A percentile compares a stretch with the other conserved stretches of the same genome.
These are phyloP conservation scores for Durusdinium trenchii DNA, from an alignment of 73 alveolate genomes.

Conservation along the genomic window DNA sequence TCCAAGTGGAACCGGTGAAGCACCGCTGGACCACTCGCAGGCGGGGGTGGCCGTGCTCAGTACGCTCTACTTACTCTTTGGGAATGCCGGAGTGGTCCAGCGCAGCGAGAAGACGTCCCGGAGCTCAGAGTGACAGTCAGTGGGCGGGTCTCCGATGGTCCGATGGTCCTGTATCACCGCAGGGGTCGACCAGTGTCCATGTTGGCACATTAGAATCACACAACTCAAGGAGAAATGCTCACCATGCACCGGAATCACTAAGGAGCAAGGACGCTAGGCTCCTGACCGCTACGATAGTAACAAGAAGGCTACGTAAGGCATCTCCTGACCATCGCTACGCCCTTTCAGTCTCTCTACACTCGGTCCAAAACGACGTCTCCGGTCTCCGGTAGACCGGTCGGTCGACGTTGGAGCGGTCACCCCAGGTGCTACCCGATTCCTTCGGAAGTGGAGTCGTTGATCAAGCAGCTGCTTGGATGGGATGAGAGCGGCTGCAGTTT, in stretches of 20 bases:
- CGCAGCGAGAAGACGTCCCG: constrained; percentile 40
- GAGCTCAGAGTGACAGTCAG: not conserved
- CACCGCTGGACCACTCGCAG: not conserved
- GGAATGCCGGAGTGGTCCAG: constrained; percentile 52
- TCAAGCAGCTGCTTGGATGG: constrained; percentile 41
- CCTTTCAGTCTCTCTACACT: too few relatives aligned
- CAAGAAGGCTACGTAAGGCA: too few relatives aligned
- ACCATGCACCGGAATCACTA: too few relatives aligned
- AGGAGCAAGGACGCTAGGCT: too few relatives aligned
- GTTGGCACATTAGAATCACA: not conserved
- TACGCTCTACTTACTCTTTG: constrained; percentile 64
- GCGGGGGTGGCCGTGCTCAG: constrained; percentile 63
- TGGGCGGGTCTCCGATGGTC: not conserved
- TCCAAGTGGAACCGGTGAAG: too few relatives aligned
- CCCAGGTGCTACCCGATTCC: constrained; percentile 79
- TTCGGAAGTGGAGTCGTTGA: constrained; percentile 38
- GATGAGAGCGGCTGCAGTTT: too few relatives aligned
- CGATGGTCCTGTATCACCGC: too few relatives aligned
- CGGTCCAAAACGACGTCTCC: too few relatives aligned
- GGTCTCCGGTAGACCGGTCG: too few relatives aligned
- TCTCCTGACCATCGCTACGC: too few relatives aligned
- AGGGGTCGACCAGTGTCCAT: not conserved
- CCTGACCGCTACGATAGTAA: too few relatives aligned
- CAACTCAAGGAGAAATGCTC: too few relatives aligned
- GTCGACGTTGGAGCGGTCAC: not conserved